phyloP scores from a whole-genome alignment of 2,329 filamentous ascomycete species.

The Diaporthe citri region DNA sequence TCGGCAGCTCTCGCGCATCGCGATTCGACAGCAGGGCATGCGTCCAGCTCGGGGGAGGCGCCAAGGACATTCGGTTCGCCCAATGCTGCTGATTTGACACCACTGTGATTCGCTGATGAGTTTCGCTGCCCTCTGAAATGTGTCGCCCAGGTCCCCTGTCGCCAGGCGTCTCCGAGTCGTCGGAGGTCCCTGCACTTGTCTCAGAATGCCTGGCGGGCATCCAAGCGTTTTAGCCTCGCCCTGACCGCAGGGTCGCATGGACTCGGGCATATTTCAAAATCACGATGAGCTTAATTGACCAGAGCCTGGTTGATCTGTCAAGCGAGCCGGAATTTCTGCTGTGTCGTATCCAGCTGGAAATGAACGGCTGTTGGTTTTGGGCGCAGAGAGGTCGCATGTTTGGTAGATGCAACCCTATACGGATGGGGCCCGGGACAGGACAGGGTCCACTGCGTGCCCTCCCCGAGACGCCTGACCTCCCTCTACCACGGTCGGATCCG shows the following conservation, averaged over 20 bases:
- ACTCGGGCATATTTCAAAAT: background rate
- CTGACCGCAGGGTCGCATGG: background rate
- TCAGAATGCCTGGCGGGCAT: slow-evolving; percentile 26
- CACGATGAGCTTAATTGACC: slow-evolving; percentile 13
- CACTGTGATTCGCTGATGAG: background rate
- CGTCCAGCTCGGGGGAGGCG: background rate
- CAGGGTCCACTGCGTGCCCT: slow-evolving; percentile 10
- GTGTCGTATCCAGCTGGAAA: background rate
- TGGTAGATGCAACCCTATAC: slow-evolving; percentile 3
- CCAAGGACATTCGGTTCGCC: background rate
- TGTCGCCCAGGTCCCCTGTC: slow-evolving; percentile 16
- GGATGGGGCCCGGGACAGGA: background rate
- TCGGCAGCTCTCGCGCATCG: background rate
- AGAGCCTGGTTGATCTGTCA: background rate
- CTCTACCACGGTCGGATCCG: slow-evolving; percentile 27
- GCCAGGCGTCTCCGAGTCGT: slow-evolving; percentile 30
- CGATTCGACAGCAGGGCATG: slow-evolving; percentile 6
- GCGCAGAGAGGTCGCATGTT: background rate
- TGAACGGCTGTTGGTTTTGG: background rate
- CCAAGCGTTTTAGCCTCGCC: slow-evolving; percentile 27
- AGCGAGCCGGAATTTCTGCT: slow-evolving; percentile 15
- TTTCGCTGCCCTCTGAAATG: background rate
- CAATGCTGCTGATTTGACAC: background rate
- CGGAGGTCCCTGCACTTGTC: slow-evolving; percentile 27
- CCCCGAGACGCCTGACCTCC: slow-evolving; percentile 13